These are phyloP conservation scores for Aspergillus neotritici DNA, from an alignment of 2,329 filamentous ascomycete genomes.

Conservation along the genomic window DNA sequence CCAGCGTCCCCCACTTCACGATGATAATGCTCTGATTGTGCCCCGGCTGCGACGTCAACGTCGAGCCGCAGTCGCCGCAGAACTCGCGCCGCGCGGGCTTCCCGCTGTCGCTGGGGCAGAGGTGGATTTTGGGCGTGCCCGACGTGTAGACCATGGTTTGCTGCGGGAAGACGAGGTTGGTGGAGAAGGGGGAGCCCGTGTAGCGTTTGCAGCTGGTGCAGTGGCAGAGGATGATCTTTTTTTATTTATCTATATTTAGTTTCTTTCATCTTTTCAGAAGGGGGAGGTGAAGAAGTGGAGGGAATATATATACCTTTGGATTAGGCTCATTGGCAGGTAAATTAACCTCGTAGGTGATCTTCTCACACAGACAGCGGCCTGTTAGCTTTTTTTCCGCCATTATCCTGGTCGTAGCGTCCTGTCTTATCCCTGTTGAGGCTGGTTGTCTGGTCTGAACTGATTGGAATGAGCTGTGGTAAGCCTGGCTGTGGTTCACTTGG, in stretches of 20 bases:
- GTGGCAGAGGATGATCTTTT: constrained; percentile 21
- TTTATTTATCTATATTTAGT: no score
- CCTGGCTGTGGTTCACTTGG: no score
- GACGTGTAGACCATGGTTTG: constrained; percentile 13
- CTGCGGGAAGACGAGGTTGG: constrained; percentile 18
- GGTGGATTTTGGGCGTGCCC: constrained; percentile 17
- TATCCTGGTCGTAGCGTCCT: not conserved
- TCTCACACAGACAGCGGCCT: constrained; percentile 11
- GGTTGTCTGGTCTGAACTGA: no score
- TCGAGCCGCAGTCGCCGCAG: constrained; percentile 20
- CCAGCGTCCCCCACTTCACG: constrained; percentile 20
- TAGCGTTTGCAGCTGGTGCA: constrained; percentile 23
- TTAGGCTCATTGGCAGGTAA: constrained; percentile 10
- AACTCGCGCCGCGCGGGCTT: constrained; percentile 12
- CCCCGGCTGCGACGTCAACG: constrained; percentile 14
- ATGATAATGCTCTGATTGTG: constrained; percentile 6
- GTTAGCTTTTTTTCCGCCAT: constrained; percentile 14
- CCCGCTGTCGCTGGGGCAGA: constrained; percentile 11
- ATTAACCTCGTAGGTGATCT: constrained; percentile 11
- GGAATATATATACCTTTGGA: constrained; percentile 18
- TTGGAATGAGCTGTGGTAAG: no score
- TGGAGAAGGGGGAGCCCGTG: constrained; percentile 21
- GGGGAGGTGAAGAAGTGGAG: no score
- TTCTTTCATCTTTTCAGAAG: no score
- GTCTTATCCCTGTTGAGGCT: not conserved